Conservation (phyloP, 1,284 basidiomycete genomes). For the Apiotrichum brassicae region DNA sequence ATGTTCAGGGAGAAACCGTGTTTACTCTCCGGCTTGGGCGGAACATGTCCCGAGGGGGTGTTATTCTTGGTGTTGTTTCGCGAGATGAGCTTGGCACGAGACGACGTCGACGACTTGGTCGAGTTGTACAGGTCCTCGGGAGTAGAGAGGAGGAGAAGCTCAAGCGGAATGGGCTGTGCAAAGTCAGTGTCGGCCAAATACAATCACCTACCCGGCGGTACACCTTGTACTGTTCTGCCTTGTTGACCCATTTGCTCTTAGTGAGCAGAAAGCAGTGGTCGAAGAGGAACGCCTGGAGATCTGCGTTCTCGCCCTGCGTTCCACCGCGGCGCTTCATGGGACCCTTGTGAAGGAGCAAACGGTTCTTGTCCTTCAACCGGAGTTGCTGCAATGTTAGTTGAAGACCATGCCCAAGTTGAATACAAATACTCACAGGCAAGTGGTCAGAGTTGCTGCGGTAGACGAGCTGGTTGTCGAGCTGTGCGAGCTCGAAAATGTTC, state of each 20-base stretch:
- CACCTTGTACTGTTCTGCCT: slow-evolving; percentile 85
- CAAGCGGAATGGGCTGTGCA: slow-evolving; percentile 84
- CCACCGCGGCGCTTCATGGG: slow-evolving; percentile 80
- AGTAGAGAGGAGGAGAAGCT: slow-evolving; percentile 77
- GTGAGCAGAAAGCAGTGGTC: slow-evolving; percentile 95
- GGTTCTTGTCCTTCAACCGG: slow-evolving; percentile 73
- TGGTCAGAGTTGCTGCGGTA: slow-evolving; percentile 76
- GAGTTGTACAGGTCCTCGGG: slow-evolving; percentile 60
- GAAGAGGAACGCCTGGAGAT: slow-evolving; percentile 90
- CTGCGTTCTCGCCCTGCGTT: slow-evolving; percentile 68
- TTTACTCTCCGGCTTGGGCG: slow-evolving; percentile 63
- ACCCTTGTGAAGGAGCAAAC: slow-evolving; percentile 93
- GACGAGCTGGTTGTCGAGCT: slow-evolving; percentile 79
- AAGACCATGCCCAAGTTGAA: too few species aligned
- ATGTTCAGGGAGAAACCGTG: slow-evolving; percentile 89
- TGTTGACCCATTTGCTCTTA: slow-evolving; percentile 78
- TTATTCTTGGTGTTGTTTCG: slow-evolving; percentile 14
- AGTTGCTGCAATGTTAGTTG: too few species aligned
- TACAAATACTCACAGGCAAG: too few species aligned
- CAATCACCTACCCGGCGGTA: slow-evolving; percentile 69
- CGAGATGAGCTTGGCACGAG: slow-evolving; percentile 45
- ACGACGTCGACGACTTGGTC: slow-evolving; percentile 36
- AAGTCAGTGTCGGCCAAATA: slow-evolving; percentile 35
- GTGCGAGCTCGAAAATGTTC: slow-evolving; percentile 85
- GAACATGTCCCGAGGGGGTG: slow-evolving; percentile 20